Conservation (phyloP, 2,329 filamentous ascomycete genomes). For the Colletotrichum acutatum region DNA sequence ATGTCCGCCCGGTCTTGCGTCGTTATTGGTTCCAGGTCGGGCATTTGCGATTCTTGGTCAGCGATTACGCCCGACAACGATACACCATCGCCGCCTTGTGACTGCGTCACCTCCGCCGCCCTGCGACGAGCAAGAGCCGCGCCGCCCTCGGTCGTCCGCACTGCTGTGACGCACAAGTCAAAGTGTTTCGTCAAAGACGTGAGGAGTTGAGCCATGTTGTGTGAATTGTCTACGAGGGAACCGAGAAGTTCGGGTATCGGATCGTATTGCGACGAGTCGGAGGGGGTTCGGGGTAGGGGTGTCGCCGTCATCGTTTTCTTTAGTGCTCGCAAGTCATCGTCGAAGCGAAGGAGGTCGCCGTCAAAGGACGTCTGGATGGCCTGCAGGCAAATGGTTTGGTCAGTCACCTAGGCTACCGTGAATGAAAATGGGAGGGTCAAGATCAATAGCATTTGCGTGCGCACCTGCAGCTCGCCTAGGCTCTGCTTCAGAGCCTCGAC, state of each 20-base stretch:
- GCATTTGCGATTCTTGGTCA: slow-evolving; percentile 62
- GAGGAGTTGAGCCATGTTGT: slow-evolving; percentile 84
- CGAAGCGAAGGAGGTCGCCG: slow-evolving; percentile 78
- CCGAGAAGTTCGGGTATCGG: slow-evolving; percentile 66
- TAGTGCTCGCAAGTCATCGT: slow-evolving; percentile 76
- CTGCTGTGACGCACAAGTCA: slow-evolving; percentile 90
- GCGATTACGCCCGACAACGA: slow-evolving; percentile 76
- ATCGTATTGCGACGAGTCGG: slow-evolving; percentile 49
- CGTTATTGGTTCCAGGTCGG: slow-evolving; percentile 75
- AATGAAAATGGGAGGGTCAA: too few relatives aligned
- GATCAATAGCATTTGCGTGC: slow-evolving; percentile 10
- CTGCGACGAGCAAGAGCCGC: slow-evolving; percentile 75
- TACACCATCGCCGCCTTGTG: slow-evolving; percentile 57
- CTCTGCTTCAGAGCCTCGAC: slow-evolving; percentile 74
- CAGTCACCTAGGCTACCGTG: not conserved
- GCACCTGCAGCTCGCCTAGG: slow-evolving; percentile 76
- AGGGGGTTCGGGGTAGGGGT: slow-evolving; percentile 46
- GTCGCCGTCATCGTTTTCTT: slow-evolving; percentile 65
- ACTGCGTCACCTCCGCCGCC: slow-evolving; percentile 71
- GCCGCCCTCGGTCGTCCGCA: slow-evolving; percentile 88
- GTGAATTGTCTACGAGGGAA: slow-evolving; percentile 77
- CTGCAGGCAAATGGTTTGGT: slow-evolving; percentile 46
- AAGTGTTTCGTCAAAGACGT: slow-evolving; percentile 88
- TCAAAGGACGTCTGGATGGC: slow-evolving; percentile 79
- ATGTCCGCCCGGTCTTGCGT: slow-evolving; percentile 84